Evolutionary conservation across 2,329 filamentous ascomycete species (phyloP).

Genomic region (Botrytis elliptica): DNA sequence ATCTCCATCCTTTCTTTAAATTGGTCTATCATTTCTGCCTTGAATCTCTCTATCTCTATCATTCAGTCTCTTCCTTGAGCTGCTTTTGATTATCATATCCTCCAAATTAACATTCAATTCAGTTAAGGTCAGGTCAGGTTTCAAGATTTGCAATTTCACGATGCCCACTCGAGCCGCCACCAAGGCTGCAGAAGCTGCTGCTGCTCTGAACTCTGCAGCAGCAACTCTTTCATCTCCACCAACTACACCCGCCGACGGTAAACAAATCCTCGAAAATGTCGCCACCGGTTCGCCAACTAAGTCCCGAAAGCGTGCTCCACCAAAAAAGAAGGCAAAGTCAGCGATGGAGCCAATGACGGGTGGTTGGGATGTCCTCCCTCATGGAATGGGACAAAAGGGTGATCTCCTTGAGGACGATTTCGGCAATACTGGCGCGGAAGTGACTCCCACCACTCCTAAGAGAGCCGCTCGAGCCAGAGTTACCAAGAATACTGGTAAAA

Average conservation of each 20-base stretch:
- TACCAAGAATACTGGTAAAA: neutral
- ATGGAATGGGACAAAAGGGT: constrained; percentile 50
- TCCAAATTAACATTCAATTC: neutral
- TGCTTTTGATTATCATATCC: neutral
- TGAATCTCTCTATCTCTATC: neutral
- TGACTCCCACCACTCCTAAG: neutral
- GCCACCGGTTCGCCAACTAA: constrained; percentile 7
- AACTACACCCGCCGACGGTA: neutral
- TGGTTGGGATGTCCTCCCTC: constrained; percentile 50
- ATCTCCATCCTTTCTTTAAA: neutral
- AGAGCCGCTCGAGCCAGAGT: neutral
- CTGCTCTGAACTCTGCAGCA: neutral
- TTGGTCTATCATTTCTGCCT: neutral
- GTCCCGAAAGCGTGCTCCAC: constrained; percentile 21
- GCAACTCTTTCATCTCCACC: constrained; percentile 16
- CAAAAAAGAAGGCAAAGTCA: constrained; percentile 19
- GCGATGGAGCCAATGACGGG: constrained; percentile 25
- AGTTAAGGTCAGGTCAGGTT: neutral
- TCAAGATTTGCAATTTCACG: neutral
- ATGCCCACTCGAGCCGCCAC: constrained; percentile 19
- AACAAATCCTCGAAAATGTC: neutral
- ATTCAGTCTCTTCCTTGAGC: neutral
- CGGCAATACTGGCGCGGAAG: neutral
- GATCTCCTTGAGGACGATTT: constrained; percentile 23
- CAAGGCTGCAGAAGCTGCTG: constrained; percentile 4